A percentile compares a stretch with the other conserved stretches of the same genome.
These are phyloP conservation scores for Fusarium fujikuroi DNA, from an alignment of 2,329 filamentous ascomycete genomes.

Conservation along the genomic window DNA sequence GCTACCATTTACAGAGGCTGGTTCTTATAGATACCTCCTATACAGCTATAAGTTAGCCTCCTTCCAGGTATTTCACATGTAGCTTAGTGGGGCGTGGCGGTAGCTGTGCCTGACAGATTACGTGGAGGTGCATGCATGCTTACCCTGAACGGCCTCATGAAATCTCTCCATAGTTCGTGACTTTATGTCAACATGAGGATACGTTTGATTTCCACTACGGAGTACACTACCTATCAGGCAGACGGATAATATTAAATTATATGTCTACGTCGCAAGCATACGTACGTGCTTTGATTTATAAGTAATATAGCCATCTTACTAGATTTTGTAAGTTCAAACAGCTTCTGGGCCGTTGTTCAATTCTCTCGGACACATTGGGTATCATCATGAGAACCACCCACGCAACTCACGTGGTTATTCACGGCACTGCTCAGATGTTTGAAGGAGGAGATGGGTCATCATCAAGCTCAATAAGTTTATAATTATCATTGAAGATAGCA, in stretches of 20 bases:
- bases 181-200: neutral
- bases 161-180: neutral
- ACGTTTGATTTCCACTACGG: neutral
- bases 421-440: neutral
- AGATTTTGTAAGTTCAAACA: neutral
- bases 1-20: neutral
- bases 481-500: too few relatives aligned
- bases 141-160: conserved; percentile 17
- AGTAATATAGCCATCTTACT: neutral
- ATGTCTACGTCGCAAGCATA: neutral
- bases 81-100: conserved; percentile 2
- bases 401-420: neutral
- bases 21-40: conserved; percentile 1
- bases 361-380: neutral
- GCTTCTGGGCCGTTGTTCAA: neutral
- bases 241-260: neutral
- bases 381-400: conserved; percentile 12
- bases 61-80: neutral
- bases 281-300: neutral
- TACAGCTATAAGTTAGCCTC: rapidly evolving
- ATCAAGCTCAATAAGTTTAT: neutral
- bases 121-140: conserved; percentile 24
- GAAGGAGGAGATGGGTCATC: neutral
- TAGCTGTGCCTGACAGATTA: conserved; percentile 31
- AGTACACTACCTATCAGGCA: neutral